phyloP scores from a whole-genome alignment of 2,329 filamentous ascomycete genomes.

The Pseudocercospora vitis region DNA sequence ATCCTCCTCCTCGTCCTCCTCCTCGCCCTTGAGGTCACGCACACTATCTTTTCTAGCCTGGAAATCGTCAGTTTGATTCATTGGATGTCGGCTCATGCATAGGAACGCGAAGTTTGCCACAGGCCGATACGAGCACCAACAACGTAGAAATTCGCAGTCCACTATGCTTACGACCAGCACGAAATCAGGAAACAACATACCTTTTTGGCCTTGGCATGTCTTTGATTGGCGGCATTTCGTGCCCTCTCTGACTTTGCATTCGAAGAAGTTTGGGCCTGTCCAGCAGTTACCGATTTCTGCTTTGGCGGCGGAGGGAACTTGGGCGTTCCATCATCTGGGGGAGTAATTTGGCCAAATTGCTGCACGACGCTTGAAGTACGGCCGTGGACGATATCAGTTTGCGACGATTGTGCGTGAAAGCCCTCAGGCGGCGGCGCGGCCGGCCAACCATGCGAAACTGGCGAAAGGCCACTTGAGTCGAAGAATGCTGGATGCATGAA shows the following conservation, averaged over 20 bases:
- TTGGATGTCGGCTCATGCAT: no score
- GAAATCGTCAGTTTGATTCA: neutral
- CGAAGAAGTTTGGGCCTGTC: constrained; percentile 12
- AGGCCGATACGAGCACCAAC: no score
- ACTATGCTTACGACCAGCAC: no score
- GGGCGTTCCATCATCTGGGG: constrained; percentile 35
- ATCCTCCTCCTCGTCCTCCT: constrained; percentile 24
- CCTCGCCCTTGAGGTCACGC: constrained; percentile 9
- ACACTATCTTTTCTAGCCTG: constrained; percentile 26
- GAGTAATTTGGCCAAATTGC: constrained; percentile 42
- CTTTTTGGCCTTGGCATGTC: constrained; percentile 34
- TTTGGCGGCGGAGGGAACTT: constrained; percentile 13
- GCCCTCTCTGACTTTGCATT: constrained; percentile 34
- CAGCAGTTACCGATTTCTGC: neutral
- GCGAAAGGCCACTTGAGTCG: constrained; percentile 8
- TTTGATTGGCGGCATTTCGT: constrained; percentile 35
- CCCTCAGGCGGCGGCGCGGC: neutral
- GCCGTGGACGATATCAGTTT: constrained; percentile 22
- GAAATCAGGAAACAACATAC: no score
- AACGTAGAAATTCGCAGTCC: no score
- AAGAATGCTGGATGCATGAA: constrained; percentile 16
- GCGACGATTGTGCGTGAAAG: constrained; percentile 14
- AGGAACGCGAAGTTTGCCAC: no score
- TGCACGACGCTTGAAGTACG: constrained; percentile 26
- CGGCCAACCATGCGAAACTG: constrained; percentile 14